Evolutionary conservation across 1,284 basidiomycete genomes (phyloP), one percentile per base, ranked within the genome.

Genomic region (Ganoderma lingzhi): DNA sequence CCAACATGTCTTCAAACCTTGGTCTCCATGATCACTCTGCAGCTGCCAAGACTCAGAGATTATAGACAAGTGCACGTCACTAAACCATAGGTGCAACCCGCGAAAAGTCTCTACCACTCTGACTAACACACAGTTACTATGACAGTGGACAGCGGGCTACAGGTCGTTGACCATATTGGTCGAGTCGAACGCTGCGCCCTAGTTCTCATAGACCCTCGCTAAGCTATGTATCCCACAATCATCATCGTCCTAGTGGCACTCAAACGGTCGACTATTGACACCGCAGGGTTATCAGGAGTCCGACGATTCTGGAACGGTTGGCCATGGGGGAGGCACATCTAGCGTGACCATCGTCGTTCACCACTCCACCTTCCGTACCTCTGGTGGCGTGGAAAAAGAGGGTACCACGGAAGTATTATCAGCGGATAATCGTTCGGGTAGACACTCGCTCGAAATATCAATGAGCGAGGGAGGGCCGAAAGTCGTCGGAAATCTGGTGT

Each of bases 201-300:
- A 23, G 12, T 39, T 23, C 37, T 59, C 35, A 37, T 23, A 39
- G 3, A 32, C 37, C 3, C 1, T 39, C 15, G 8, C 10, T 15
- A 59, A 37, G 58, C 58, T 6, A 59, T 59, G 4, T 59, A 59
- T 12, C 58, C 58, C 17, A 39, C 58, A 10, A 39, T 59, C 37
- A 59, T 59, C 37, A 39, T 59, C n/a, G 58, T 59, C 17, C 35
- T 59, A 4, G 58, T 59, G 35, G 58, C 58, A 2, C 19, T 59
- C 15, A 59, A 59, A 23, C 58, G 58, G 32, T 59, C 58, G 17
- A 37, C 58, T 28, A 51, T 51, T 28, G 48, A 51, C 28, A 28
- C 48, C 23, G 23, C 23, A 51, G 48, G 48, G 23, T 12, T 51
- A 5, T 51, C 48, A 4, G 23, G 28, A 51, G 48, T 28, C 23